These are phyloP conservation scores for Anthracocystis setariae DNA, from an alignment of 1,284 basidiomycete species.

Conservation along the genomic window DNA sequence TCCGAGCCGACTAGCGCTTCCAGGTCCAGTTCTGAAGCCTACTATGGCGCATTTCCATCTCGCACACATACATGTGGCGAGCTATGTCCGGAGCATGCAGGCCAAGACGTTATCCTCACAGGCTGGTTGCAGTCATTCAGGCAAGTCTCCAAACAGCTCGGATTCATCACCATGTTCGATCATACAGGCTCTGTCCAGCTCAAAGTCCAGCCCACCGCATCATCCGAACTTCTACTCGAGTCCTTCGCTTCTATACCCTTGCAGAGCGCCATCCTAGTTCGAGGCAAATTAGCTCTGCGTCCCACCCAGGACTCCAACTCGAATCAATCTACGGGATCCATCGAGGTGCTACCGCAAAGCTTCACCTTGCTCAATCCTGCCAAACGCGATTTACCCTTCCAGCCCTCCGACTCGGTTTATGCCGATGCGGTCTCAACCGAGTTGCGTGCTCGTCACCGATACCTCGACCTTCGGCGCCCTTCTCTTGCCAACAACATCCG, in stretches of 20 bases:
- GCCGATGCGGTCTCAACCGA: conserved; percentile 73
- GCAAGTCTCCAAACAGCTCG: conserved; percentile 75
- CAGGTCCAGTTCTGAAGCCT: conserved; percentile 2
- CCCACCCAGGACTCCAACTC: conserved; percentile 43
- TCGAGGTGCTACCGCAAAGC: conserved; percentile 81
- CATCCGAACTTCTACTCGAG: conserved; percentile 72
- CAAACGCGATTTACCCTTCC: conserved; percentile 77
- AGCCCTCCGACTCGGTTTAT: conserved; percentile 77
- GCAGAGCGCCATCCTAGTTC: conserved; percentile 50
- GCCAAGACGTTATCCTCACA: conserved; percentile 75
- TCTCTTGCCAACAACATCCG: conserved; percentile 80
- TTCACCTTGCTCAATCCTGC: conserved; percentile 84
- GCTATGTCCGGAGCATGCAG: conserved; percentile 73
- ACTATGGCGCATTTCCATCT: conserved; percentile 72
- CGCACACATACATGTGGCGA: conserved; percentile 77
- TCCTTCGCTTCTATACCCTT: conserved; percentile 63
- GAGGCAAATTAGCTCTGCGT: conserved; percentile 39
- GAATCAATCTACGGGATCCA: conserved; percentile 72
- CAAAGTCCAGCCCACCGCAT: conserved; percentile 29
- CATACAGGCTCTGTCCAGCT: conserved; percentile 81
- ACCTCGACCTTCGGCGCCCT: conserved; percentile 84
- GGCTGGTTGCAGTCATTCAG: conserved; percentile 82
- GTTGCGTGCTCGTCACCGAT: conserved; percentile 82
- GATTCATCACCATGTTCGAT: conserved; percentile 84
- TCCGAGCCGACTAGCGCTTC: not conserved